A percentile compares a stretch with the other conserved stretches of the same genome.
phyloP scores from a whole-genome alignment of 495 filamentous ascomycete species.

The Penicillium daleae region DNA sequence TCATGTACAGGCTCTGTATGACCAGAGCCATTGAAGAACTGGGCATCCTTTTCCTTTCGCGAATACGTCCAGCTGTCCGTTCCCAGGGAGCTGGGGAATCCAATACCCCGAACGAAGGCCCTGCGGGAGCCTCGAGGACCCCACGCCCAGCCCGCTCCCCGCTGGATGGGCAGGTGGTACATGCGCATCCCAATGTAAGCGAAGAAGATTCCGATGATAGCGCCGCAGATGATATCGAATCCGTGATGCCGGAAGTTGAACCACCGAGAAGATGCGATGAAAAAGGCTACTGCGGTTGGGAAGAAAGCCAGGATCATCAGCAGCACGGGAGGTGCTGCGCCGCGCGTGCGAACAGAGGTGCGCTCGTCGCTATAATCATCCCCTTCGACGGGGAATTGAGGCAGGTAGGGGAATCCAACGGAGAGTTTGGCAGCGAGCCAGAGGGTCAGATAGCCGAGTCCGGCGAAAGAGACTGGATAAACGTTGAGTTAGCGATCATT shows the following conservation, averaged over 20 bases:
- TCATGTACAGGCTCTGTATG: conserved; percentile 6
- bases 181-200: conserved; percentile 63
- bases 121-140: conserved; percentile 42
- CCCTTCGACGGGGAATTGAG: conserved; percentile 38
- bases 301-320: conserved; percentile 60
- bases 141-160: conserved; percentile 61
- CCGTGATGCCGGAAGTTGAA: conserved; percentile 66
- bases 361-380: conserved; percentile 29
- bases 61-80: conserved; percentile 38
- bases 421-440: conserved; percentile 68
- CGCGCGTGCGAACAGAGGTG: conserved; percentile 47
- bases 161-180: conserved; percentile 70
- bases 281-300: conserved; percentile 60
- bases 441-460: conserved; percentile 64
- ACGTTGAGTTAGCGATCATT: not conserved
- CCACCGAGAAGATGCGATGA: conserved; percentile 65
- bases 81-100: conserved; percentile 53
- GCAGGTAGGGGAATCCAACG: conserved; percentile 64
- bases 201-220: conserved; percentile 57
- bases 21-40: not conserved
- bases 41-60: not conserved
- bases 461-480: conserved; percentile 60
- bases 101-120: conserved; percentile 65
- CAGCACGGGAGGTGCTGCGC: conserved; percentile 62
- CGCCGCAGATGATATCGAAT: conserved; percentile 66